Base-by-base conservation (phyloP, 768 basidiomycete genomes). In the Boletus insuetus region DNA sequence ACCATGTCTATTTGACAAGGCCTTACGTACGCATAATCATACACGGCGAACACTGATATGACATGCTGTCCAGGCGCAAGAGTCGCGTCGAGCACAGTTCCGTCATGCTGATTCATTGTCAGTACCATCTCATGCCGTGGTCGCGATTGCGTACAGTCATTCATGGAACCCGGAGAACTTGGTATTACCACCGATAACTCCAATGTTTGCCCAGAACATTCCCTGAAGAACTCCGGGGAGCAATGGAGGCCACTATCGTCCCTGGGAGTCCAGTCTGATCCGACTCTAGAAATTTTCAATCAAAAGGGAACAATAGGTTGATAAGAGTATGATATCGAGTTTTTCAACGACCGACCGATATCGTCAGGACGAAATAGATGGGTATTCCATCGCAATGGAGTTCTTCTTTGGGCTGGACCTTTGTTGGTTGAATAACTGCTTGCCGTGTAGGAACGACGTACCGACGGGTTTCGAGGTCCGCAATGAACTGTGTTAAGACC, bases 121-220 rank as follows among this genome's bases (percentile, higher is more conserved):
- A 64, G 55, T 57, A 31, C 26, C 48, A 48, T 59, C 46, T 51
- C 38, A 50, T 45, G 53, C 53, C 58, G 7, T 47, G 53, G 58
- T 53, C 37, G 34, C 19, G 44, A 61, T 46, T 37, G 71, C 89
- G 69, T 70, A 96, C 94, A 98, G 72, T 74, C 95, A 75, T 49
- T 79, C 72, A 20, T 80, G 79, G 62, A 98, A 87, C 7, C 87
- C 89, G 41, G 83, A 77, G 60, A 94, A 84, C 62, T 82, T 82
- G 16, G 84, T 83, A 69, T 82, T 88, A 14, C 95, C 95, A 46
- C 95, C 95, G 64, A 94, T 83, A 59, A 96, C 73, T 13, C 89
- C 90, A 57, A 98, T 94, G 69, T 98, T 92, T 34, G 85, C 84
- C 94, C 94, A 98, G 72, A 94, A 97, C 87, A 98, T 84, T 34